These are phyloP conservation scores for Akebia trifoliata DNA, from an alignment of 164 flowering plant genomes.

Conservation along the genomic window DNA sequence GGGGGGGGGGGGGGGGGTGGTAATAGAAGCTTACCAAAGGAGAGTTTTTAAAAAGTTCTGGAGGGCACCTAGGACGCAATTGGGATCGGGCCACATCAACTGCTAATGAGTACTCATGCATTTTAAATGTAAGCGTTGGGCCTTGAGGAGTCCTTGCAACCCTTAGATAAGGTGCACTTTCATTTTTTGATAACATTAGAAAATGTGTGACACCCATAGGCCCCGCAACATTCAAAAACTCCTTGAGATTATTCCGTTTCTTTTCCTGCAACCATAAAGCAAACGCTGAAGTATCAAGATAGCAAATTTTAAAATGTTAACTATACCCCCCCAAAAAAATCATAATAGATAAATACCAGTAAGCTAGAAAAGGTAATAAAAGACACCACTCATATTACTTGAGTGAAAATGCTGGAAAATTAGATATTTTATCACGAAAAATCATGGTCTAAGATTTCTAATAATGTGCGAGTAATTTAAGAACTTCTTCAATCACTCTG, in stretches of 20 bases:
- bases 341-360: no score
- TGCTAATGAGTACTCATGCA: conserved; percentile 76
- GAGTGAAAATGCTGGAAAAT: no score
- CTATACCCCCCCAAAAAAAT: no score
- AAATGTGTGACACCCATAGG: conserved; percentile 98
- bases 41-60: conserved; percentile 72
- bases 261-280: conserved; percentile 61
- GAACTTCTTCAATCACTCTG: no score
- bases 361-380: no score
- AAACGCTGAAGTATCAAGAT: conserved; percentile 2
- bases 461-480: no score
- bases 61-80: conserved; percentile 79
- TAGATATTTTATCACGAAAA: no score
- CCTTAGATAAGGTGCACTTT: conserved; percentile 58
- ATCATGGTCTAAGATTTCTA: no score
- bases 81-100: conserved; percentile 78
- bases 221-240: conserved; percentile 88
- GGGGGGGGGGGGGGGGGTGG: no score
- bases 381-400: no score
- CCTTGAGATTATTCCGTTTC: conserved; percentile 73
- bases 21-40: conserved; percentile 84
- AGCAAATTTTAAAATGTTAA: not conserved
- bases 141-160: conserved; percentile 96
- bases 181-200: conserved; percentile 80
- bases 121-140: conserved; percentile 87